These are phyloP conservation scores for Bretschneidera sinensis DNA, from an alignment of 345 rosid species.

Conservation along the genomic window DNA sequence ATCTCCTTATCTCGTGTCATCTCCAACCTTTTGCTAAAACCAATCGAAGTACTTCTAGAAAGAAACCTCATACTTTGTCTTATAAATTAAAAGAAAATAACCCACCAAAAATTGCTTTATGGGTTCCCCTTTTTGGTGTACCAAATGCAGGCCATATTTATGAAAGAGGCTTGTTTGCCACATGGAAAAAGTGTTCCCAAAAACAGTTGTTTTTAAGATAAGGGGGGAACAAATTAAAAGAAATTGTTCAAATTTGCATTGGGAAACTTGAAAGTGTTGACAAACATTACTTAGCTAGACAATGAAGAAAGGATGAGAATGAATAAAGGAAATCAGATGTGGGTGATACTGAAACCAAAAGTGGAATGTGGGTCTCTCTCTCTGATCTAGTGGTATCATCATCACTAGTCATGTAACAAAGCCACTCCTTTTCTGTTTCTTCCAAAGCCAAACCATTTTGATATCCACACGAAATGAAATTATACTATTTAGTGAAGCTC, in stretches of 20 bases:
- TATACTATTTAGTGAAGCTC: constrained; percentile 4
- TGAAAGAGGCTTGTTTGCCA: constrained; percentile 3
- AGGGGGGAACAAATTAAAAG: background rate
- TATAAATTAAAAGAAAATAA: too few relatives aligned
- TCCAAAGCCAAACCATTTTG: constrained; percentile 6
- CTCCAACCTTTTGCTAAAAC: constrained; percentile 14
- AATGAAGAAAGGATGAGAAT: constrained; percentile 25
- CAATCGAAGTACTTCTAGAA: background rate
- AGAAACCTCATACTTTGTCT: background rate
- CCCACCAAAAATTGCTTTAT: too few relatives aligned
- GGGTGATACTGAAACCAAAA: constrained; percentile 24
- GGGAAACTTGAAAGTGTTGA: constrained; percentile 22
- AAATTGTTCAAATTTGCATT: constrained; percentile 15
- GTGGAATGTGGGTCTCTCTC: constrained; percentile 20
- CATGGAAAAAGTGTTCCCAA: constrained; percentile 13
- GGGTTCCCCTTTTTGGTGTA: constrained; percentile 22
- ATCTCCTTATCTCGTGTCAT: constrained; percentile 16
- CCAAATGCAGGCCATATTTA: constrained; percentile 25
- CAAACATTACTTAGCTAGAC: constrained; percentile 10
- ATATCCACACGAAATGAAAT: constrained; percentile 14
- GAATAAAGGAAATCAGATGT: constrained; percentile 17
- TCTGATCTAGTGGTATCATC: too few relatives aligned
- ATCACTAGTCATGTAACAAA: constrained; percentile 3
- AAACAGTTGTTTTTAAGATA: background rate
- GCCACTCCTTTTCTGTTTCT: constrained; percentile 33